Conservation (phyloP, 306 rosid genomes). For the Arachis stenosperma region DNA sequence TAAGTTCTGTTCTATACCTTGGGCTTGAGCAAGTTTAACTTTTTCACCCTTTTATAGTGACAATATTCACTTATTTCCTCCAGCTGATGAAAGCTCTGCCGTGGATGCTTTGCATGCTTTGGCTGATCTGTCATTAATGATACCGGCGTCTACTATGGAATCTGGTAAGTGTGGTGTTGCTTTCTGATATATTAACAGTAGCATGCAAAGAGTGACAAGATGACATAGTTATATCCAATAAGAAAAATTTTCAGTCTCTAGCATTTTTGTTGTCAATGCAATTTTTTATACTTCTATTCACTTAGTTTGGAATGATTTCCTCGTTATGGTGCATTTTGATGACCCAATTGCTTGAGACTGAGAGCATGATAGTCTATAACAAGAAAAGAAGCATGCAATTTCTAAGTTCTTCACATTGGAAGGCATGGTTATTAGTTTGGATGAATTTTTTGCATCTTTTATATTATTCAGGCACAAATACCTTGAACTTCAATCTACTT, state of each 20-base stretch:
- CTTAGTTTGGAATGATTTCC: constrained; percentile 11
- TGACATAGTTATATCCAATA: background rate
- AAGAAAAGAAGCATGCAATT: constrained; percentile 26
- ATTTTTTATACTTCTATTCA: constrained; percentile 1
- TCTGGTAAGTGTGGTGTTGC: constrained; percentile 59
- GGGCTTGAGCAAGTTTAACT: constrained; percentile 3
- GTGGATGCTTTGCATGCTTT: constrained; percentile 84
- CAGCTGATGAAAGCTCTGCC: constrained; percentile 61
- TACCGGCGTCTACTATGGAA: constrained; percentile 65
- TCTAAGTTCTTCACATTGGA: constrained; percentile 21
- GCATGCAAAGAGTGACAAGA: background rate
- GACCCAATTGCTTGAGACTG: constrained; percentile 13
- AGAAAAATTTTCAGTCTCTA: background rate
- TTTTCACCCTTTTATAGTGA: constrained; percentile 29
- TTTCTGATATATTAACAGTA: constrained; percentile 21
- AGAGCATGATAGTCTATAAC: background rate
- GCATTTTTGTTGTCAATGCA: background rate
- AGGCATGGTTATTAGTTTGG: background rate
- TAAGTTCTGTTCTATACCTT: constrained; percentile 24
- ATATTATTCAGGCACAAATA: constrained; percentile 12
- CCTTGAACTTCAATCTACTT: constrained; percentile 7
- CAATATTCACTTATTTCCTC: constrained; percentile 28
- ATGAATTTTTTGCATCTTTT: background rate
- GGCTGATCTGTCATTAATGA: constrained; percentile 85
- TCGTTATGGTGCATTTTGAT: background rate